Evolutionary conservation across 164 flowering plant genomes (phyloP), one percentile per base, ranked within the genome.

Genomic region (Kalanchoe fedtschenkoi): DNA sequence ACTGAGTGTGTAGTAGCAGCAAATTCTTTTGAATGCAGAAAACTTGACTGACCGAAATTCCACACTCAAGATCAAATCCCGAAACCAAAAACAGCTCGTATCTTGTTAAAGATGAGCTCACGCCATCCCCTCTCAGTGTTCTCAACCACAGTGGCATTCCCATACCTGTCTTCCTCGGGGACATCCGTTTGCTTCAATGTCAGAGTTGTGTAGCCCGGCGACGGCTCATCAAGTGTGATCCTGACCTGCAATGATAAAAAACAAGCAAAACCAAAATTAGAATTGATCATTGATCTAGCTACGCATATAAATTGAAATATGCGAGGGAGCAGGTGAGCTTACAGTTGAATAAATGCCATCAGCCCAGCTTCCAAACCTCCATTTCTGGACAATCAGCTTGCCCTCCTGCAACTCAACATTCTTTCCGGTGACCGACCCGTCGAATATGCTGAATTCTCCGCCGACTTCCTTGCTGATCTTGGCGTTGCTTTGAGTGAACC

Each of bases 401-500:
- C 83, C 95, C n/a, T 88, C 95, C 68, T 81, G 77, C 76, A 95
- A 70, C 82, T 95, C 97, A 75, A 82, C 55, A 71, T 87, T 89
- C 13, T 60, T 76, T 44, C 99, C 99, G 0, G 81, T 80, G 19
- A 95, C 84, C 0, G 99, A 80, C 53, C 99, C 97, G 71, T 95
- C 96, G 62, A 95, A 95, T 32, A 95, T 72, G 63, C 77, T 81
- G 43, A 95, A 76, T 71, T 85, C 83, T 28, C 96, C 99, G 22
- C 91, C 91, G 30, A 91, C 95, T 59, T 87, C 96, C 71, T 76
- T 89, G 61, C 91, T 95, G 4, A 95, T 95, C 81, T 68, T 84
- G 0, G 99, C 96, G 82, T 91, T 89, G 70, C 99, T 95, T 85
- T 86, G 91, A 6, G 96, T 91, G 66, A 95, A 95, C 6, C 99